These are phyloP conservation scores for Phaeosphaeria sp. DNA, from an alignment of 2,329 filamentous ascomycete genomes.

Conservation along the genomic window DNA sequence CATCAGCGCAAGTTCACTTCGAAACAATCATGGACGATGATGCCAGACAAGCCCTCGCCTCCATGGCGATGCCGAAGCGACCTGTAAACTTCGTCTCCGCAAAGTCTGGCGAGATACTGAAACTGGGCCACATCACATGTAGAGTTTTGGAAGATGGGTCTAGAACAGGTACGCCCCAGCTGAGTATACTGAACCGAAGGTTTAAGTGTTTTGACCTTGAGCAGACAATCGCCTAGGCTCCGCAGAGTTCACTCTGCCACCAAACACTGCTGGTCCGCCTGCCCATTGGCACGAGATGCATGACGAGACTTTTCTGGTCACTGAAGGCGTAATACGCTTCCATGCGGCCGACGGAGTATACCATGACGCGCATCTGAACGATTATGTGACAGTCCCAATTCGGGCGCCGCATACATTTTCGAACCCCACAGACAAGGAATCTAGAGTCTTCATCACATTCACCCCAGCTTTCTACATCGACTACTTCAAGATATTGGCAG, in stretches of 20 bases:
- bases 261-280: constrained; percentile 56
- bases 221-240: constrained; percentile 57
- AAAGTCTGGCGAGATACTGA: constrained; percentile 57
- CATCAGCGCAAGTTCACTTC: background rate
- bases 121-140: constrained; percentile 58
- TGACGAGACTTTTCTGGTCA: constrained; percentile 65
- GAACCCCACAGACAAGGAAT: constrained; percentile 62
- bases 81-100: constrained; percentile 59
- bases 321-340: constrained; percentile 60
- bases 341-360: constrained; percentile 54
- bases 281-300: constrained; percentile 64
- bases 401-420: constrained; percentile 64
- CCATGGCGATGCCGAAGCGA: constrained; percentile 49
- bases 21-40: constrained; percentile 43
- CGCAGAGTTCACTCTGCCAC: constrained; percentile 58
- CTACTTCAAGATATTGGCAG: constrained; percentile 62
- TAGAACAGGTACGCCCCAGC: constrained; percentile 48
- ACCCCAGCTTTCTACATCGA: constrained; percentile 65
- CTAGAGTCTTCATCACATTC: constrained; percentile 64
- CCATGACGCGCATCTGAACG: constrained; percentile 59
- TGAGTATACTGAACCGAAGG: background rate
- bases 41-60: constrained; percentile 39
- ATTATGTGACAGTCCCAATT: constrained; percentile 63
- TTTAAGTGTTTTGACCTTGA: background rate
- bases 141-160: constrained; percentile 61